A percentile compares a stretch with the other conserved stretches of the same genome.
phyloP scores from a whole-genome alignment of 2,329 filamentous ascomycete genomes.

The Neonectria sp. region DNA sequence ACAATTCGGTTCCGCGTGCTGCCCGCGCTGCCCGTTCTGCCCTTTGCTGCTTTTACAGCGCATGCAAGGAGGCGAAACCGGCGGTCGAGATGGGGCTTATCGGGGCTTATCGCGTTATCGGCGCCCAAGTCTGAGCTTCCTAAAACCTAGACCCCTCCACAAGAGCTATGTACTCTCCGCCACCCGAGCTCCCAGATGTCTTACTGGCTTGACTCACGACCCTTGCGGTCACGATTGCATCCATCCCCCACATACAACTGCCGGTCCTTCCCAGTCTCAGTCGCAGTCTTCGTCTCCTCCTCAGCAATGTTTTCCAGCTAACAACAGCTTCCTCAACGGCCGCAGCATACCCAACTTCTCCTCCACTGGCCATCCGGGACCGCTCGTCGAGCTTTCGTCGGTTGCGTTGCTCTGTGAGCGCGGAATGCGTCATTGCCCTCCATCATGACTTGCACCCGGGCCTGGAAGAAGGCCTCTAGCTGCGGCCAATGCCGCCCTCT shows the following conservation, averaged over 20 bases:
- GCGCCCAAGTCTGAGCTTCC: slow-evolving; percentile 19
- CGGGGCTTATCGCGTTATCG: slow-evolving; percentile 49
- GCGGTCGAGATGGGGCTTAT: slow-evolving; percentile 32
- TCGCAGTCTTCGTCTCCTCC: slow-evolving; percentile 5
- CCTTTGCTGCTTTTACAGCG: background rate
- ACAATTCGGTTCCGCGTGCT: background rate
- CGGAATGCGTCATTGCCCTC: slow-evolving; percentile 34
- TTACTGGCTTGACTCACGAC: slow-evolving; percentile 35
- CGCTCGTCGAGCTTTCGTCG: slow-evolving; percentile 29
- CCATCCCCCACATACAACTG: slow-evolving; percentile 14
- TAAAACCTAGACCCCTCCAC: slow-evolving; percentile 22
- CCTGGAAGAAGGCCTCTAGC: slow-evolving; percentile 57
- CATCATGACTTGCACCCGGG: slow-evolving; percentile 58
- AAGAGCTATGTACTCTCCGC: slow-evolving; percentile 25
- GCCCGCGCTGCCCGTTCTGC: background rate
- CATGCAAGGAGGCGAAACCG: slow-evolving; percentile 40
- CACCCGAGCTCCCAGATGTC: slow-evolving; percentile 34
- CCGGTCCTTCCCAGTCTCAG: slow-evolving; percentile 1
- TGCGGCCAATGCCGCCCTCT: slow-evolving; percentile 43
- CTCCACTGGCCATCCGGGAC: slow-evolving; percentile 40
- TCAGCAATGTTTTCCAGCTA: slow-evolving; percentile 44
- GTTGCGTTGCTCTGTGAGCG: slow-evolving; percentile 19
- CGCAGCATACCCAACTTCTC: slow-evolving; percentile 34
- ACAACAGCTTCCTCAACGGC: slow-evolving; percentile 35
- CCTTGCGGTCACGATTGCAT: slow-evolving; percentile 18